phyloP scores from a whole-genome alignment of 371 early-diverging fungal genomes.

The Mycotypha africana region DNA sequence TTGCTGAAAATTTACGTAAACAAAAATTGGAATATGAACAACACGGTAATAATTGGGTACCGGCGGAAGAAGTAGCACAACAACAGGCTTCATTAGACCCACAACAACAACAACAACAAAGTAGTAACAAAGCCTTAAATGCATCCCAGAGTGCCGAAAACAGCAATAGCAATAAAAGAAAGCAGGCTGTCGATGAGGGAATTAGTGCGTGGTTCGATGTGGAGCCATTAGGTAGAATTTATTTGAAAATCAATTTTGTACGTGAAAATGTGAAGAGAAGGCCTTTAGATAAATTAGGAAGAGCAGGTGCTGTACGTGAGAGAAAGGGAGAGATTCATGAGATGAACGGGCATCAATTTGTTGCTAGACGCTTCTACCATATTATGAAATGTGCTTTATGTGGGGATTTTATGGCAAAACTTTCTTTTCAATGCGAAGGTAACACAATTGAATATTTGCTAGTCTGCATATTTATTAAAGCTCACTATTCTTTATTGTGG shows the following conservation, averaged over 20 bases:
- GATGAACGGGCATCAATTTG: constrained; percentile 88
- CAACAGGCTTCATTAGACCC: constrained; percentile 11
- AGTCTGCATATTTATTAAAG: too few species aligned
- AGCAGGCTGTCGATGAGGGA: constrained; percentile 22
- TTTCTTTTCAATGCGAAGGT: constrained; percentile 90
- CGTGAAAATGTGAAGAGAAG: constrained; percentile 42
- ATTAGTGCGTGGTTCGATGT: constrained; percentile 82
- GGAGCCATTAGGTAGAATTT: constrained; percentile 88
- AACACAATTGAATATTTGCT: constrained; percentile 4
- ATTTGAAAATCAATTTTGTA: constrained; percentile 69
- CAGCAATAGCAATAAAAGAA: neutral
- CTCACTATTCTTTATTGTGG: too few species aligned
- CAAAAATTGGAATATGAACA: constrained; percentile 49
- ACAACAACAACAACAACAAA: neutral
- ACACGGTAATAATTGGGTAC: constrained; percentile 37
- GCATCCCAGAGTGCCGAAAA: neutral
- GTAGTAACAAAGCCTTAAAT: too few species aligned
- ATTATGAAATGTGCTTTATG: constrained; percentile 94
- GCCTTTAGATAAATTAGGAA: constrained; percentile 66
- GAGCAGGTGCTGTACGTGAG: constrained; percentile 87
- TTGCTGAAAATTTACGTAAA: constrained; percentile 67
- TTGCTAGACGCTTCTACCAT: constrained; percentile 74
- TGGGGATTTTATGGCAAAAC: constrained; percentile 79
- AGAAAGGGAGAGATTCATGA: constrained; percentile 66
- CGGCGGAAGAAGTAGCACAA: constrained; percentile 29